phyloP scores from a whole-genome alignment of 345 rosid species.

The Psidium friedrichsthalianum region DNA sequence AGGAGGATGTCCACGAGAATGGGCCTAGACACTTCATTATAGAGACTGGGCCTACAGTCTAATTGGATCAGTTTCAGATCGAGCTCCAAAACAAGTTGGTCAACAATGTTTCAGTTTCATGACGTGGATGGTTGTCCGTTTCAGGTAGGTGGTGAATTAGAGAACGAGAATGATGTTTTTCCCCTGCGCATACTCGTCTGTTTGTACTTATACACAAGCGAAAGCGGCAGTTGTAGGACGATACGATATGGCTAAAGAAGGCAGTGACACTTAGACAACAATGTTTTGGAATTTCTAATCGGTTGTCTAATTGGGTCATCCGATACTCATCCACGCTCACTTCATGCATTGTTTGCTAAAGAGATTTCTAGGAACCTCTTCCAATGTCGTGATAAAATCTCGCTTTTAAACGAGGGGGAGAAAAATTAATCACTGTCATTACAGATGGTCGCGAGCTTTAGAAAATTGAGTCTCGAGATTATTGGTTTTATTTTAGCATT shows the following conservation, averaged over 20 bases:
- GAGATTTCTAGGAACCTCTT: not conserved
- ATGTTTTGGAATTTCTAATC: not conserved
- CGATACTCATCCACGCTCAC: fast-evolving
- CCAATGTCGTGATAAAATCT: not conserved
- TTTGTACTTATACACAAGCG: not conserved
- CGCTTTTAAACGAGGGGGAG: not conserved
- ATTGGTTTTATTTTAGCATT: not conserved
- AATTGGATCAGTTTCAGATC: not conserved
- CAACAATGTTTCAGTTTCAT: not conserved
- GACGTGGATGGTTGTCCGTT: not conserved
- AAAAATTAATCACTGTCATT: not conserved
- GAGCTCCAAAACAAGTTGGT: not conserved
- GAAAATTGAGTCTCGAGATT: not conserved
- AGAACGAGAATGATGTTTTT: not conserved
- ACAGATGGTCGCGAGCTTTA: not conserved
- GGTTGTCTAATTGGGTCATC: not conserved
- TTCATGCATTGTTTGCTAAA: not conserved
- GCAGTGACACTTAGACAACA: not conserved
- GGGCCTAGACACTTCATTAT: not conserved
- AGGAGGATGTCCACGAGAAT: not conserved
- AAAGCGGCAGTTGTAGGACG: not conserved
- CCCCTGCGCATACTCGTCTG: not conserved
- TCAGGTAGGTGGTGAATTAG: not conserved
- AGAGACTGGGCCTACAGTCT: not conserved
- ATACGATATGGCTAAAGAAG: not conserved